A percentile compares a stretch with the other conserved stretches of the same genome.
These are phyloP conservation scores for Cytospora chrysosperma DNA, from an alignment of 2,329 filamentous ascomycete species.

Conservation along the genomic window DNA sequence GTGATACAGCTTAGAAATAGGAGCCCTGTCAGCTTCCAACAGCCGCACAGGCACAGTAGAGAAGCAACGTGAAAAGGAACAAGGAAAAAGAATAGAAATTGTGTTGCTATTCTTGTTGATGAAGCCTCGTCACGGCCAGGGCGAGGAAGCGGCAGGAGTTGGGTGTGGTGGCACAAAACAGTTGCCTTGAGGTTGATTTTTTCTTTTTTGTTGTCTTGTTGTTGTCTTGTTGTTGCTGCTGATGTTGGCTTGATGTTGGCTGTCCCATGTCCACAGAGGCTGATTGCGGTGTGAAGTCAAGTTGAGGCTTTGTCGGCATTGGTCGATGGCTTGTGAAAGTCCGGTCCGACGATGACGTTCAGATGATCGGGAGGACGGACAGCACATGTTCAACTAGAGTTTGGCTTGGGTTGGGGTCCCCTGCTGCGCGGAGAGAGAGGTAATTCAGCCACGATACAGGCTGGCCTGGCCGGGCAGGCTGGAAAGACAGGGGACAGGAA, in stretches of 20 bases:
- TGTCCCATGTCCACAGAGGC: neutral
- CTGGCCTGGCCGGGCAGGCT: no score
- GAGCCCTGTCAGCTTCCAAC: slow-evolving; percentile 9
- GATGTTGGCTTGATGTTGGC: neutral
- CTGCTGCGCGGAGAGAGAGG: no score
- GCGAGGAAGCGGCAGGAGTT: neutral
- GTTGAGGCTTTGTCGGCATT: neutral
- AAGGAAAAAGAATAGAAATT: no score
- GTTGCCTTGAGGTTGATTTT: neutral
- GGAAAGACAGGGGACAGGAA: neutral
- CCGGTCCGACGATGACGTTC: slow-evolving; percentile 20
- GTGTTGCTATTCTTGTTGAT: neutral
- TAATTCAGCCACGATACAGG: no score
- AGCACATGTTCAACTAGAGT: neutral
- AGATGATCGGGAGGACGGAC: slow-evolving; percentile 7
- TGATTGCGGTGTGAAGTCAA: neutral
- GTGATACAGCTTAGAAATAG: neutral
- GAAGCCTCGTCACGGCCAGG: neutral
- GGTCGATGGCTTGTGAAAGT: neutral
- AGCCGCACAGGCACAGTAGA: slow-evolving; percentile 5
- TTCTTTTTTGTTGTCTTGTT: neutral
- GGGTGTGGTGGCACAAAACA: neutral
- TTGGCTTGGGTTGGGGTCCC: neutral
- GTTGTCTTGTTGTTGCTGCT: neutral
- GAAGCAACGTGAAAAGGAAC: neutral